Evolutionary conservation across 202 grass and related monocot species (phyloP).

Genomic region (Musa balbisiana): DNA sequence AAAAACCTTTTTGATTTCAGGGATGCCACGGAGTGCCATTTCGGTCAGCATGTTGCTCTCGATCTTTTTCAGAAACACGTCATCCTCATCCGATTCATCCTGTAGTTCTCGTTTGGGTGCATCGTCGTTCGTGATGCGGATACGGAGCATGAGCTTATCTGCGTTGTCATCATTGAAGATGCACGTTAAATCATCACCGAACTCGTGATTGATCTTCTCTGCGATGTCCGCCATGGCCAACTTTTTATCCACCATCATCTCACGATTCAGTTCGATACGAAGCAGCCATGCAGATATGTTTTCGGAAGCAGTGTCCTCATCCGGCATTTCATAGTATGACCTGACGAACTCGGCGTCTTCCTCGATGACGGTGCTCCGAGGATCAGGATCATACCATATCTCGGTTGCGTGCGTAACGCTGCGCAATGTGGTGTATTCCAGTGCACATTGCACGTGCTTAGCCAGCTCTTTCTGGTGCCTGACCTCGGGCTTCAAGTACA

Average conservation of each 20-base stretch:
- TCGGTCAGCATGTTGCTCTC: conserved; percentile 96
- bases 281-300: conserved; percentile 91
- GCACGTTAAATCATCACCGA: conserved; percentile 78
- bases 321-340: conserved; percentile 98
- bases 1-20: conserved; percentile 96
- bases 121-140: conserved; percentile 90
- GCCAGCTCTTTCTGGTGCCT: conserved; percentile 71
- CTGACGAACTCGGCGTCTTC: conserved; percentile 88
- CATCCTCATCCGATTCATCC: conserved; percentile 89
- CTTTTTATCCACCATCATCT: conserved; percentile 99
- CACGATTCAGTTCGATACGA: conserved; percentile 88
- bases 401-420: conserved; percentile 94
- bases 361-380: conserved; percentile 70
- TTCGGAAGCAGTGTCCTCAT: conserved; percentile 79
- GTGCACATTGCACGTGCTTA: conserved; percentile 89
- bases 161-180: conserved; percentile 99
- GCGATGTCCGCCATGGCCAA: conserved; percentile 95
- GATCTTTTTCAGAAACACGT: conserved; percentile 87
- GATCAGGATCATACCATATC: conserved; percentile 95
- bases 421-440: conserved; percentile 89
- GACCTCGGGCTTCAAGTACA: conserved; percentile 73
- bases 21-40: conserved; percentile 94
- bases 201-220: conserved; percentile 87
- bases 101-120: conserved; percentile 80
- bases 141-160: conserved; percentile 87